These are phyloP conservation scores for Rheum nobile DNA, from an alignment of 148 eudicot genomes.

Conservation along the genomic window DNA sequence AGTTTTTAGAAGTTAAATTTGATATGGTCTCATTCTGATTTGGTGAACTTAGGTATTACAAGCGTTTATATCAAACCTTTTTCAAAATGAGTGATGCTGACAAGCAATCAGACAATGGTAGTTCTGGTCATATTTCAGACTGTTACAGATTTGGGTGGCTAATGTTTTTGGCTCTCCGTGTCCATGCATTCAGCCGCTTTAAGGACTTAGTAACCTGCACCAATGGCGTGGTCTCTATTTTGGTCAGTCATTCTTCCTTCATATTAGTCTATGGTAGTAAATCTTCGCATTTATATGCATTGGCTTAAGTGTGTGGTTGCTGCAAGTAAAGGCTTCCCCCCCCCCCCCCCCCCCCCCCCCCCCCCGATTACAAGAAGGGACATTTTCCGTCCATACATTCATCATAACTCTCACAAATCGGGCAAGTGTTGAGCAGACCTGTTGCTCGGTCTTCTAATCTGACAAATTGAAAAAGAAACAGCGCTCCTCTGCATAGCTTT, in stretches of 20 bases:
- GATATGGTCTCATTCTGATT: neutral
- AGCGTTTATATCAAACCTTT: constrained; percentile 52
- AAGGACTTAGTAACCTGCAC: constrained; percentile 84
- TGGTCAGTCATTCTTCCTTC: constrained; percentile 44
- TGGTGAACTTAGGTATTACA: constrained; percentile 42
- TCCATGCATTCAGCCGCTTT: constrained; percentile 76
- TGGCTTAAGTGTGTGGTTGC: neutral
- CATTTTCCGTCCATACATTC: neutral
- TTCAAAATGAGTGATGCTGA: constrained; percentile 49
- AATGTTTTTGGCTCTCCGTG: constrained; percentile 80
- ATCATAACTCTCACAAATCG: neutral
- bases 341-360: accelerated
- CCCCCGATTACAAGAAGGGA: neutral
- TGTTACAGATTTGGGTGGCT: constrained; percentile 92
- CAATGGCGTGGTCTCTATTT: constrained; percentile 68
- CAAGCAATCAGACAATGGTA: constrained; percentile 21
- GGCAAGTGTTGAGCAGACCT: neutral
- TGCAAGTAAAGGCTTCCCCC: neutral
- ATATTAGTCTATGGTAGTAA: neutral
- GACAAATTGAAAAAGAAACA: neutral
- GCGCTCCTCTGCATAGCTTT: neutral
- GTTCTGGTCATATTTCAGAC: constrained; percentile 25
- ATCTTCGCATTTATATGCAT: neutral
- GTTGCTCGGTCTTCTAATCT: neutral
- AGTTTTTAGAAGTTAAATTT: constrained; percentile 3